Conservation (phyloP, 371 early-diverging fungal genomes). For the Apophysomyces elegans region DNA sequence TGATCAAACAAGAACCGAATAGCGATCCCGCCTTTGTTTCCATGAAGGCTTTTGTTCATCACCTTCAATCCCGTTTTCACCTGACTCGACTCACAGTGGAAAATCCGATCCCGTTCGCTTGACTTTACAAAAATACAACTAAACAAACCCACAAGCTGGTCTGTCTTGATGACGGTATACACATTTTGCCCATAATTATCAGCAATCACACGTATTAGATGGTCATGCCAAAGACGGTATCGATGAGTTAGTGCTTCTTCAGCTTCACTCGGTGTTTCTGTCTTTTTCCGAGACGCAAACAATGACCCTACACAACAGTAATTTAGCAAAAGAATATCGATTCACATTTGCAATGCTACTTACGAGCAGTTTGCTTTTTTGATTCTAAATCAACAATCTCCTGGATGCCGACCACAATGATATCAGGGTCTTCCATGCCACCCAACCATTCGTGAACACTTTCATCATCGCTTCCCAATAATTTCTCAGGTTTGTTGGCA, state of each 20-base stretch:
- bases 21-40: slow-evolving; percentile 91
- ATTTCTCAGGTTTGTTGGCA: slow-evolving; percentile 64
- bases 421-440: slow-evolving; percentile 67
- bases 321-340: background rate
- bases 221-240: slow-evolving; percentile 74
- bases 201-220: slow-evolving; percentile 56
- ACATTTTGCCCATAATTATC: slow-evolving; percentile 48
- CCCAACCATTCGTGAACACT: slow-evolving; percentile 57
- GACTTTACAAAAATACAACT: slow-evolving; percentile 72
- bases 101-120: slow-evolving; percentile 31
- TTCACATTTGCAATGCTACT: slow-evolving; percentile 15
- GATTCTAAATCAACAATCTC: slow-evolving; percentile 88
- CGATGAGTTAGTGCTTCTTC: slow-evolving; percentile 61
- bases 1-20: slow-evolving; percentile 77
- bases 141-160: slow-evolving; percentile 84
- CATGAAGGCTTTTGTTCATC: slow-evolving; percentile 62
- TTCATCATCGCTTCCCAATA: slow-evolving; percentile 44
- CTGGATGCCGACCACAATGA: slow-evolving; percentile 87
- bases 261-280: slow-evolving; percentile 47
- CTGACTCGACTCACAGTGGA: slow-evolving; percentile 35
- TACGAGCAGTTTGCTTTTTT: slow-evolving; percentile 72
- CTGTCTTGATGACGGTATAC: slow-evolving; percentile 73
- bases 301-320: slow-evolving; percentile 52
- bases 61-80: slow-evolving; percentile 86
- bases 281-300: slow-evolving; percentile 60